Evolutionary conservation across 306 rosid species (phyloP).

Genomic region (Myrica gale): DNA sequence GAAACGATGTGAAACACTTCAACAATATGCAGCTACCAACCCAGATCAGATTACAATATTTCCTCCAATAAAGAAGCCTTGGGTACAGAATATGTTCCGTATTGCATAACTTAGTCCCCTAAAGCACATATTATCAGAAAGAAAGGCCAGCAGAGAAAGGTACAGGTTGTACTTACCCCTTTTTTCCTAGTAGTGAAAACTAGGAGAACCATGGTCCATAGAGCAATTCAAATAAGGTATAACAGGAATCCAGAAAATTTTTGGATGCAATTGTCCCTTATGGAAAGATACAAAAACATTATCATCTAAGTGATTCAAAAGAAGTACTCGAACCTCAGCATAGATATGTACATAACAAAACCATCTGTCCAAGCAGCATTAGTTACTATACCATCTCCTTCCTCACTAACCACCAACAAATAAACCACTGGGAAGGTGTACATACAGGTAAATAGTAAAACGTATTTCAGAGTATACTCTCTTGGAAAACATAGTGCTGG

Average conservation of each 20-base stretch:
- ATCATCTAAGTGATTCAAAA: too few species aligned
- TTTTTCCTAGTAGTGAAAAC: neutral
- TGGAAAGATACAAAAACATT: neutral
- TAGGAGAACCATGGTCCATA: neutral
- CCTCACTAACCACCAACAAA: constrained; percentile 9
- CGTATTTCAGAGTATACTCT: constrained; percentile 1
- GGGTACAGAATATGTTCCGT: too few species aligned
- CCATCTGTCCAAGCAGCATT: too few species aligned
- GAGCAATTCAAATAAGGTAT: neutral
- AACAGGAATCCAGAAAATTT: neutral
- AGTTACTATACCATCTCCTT: neutral
- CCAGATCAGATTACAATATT: too few species aligned
- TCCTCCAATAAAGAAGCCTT: too few species aligned
- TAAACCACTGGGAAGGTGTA: constrained; percentile 11
- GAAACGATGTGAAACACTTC: too few species aligned
- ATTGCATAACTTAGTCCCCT: too few species aligned
- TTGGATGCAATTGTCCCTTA: neutral
- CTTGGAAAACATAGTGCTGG: constrained; percentile 7
- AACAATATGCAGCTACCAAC: too few species aligned
- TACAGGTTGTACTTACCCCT: neutral
- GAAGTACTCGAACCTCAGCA: too few species aligned
- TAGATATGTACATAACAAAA: too few species aligned
- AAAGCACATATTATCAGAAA: too few species aligned
- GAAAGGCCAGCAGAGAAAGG: neutral
- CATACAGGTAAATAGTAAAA: constrained; percentile 16